These are phyloP conservation scores for Thoreauomyces humboldtii DNA, from an alignment of 192 early-diverging fungal species.

Conservation along the genomic window DNA sequence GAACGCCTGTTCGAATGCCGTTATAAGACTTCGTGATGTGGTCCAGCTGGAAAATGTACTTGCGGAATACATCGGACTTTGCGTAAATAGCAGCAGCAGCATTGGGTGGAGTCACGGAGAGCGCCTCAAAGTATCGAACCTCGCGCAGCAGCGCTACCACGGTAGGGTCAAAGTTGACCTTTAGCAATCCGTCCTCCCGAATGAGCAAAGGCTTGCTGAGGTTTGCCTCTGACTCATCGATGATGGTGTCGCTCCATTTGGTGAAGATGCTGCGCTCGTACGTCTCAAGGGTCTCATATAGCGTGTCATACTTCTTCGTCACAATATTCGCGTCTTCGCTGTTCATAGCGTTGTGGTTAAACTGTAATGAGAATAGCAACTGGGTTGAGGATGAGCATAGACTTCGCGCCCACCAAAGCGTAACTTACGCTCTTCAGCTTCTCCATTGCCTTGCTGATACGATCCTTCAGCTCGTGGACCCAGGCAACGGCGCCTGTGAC, in stretches of 20 bases:
- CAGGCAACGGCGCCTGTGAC: slow-evolving; percentile 62
- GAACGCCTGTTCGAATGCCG: slow-evolving; percentile 48
- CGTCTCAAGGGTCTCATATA: slow-evolving; percentile 48
- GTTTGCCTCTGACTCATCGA: slow-evolving; percentile 62
- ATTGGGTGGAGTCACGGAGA: slow-evolving; percentile 45
- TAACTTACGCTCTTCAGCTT: slow-evolving; percentile 58
- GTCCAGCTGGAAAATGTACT: slow-evolving; percentile 60
- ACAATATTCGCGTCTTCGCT: slow-evolving; percentile 55
- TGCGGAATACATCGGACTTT: slow-evolving; percentile 59
- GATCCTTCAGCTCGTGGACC: slow-evolving; percentile 60
- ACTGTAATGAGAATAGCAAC: slow-evolving; percentile 26
- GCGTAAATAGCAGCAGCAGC: slow-evolving; percentile 52
- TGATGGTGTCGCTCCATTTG: slow-evolving; percentile 54
- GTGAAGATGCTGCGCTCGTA: slow-evolving; percentile 52
- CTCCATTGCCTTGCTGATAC: slow-evolving; percentile 59
- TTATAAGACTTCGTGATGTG: slow-evolving; percentile 59
- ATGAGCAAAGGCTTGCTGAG: slow-evolving; percentile 55
- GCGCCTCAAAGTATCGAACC: slow-evolving; percentile 58
- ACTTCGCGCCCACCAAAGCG: too few species aligned
- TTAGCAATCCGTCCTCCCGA: slow-evolving; percentile 38
- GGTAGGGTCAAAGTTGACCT: slow-evolving; percentile 68
- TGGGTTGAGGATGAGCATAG: slow-evolving; percentile 1
- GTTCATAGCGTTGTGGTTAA: slow-evolving; percentile 56
- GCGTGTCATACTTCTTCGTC: slow-evolving; percentile 50
- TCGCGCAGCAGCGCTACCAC: slow-evolving; percentile 66